Evolutionary conservation across 192 early-diverging fungal genomes (phyloP), one percentile per base, ranked within the genome.

Genomic region (Oehlia diaphana): DNA sequence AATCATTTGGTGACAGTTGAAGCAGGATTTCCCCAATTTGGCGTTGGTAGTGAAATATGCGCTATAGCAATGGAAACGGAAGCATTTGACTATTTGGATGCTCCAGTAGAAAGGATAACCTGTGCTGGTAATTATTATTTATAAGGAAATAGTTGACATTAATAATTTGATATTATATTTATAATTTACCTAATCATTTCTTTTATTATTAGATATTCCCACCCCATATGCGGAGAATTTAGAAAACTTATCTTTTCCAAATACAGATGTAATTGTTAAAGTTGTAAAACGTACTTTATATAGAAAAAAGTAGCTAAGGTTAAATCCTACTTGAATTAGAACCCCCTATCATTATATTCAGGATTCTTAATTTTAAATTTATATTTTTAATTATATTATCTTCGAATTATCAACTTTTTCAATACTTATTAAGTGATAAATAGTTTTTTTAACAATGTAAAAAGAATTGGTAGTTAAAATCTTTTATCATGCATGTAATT

Each of bases 41-140:
- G 96, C 81, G 93, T 97, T 76, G 98, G 98, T 77, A 92, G 92
- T 44, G 98, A 99, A 88, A 94, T 99, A 80, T 91, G 92, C 78
- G 98, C 96, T 68, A 94, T 96, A 87, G 94, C 96, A 77, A 96
- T 99, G 95, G 98, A 99, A 91, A 92, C 91, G 67, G 96, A 99
- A 80, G 96, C 91, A 49, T 99, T 97, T 83, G 94, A 98, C 88
- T 89, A 96, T 85, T 90, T 99, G 50, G 96, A 99, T 90, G 94
- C 96, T 42, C 98, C 98, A 14, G 90, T 99, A 63, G 86, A 87
- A 86, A 93, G 98, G 82, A 88, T 99, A 39, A 95, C 96, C 63
- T 96, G 96, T 85, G 98, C 98, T 80, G 77, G 77, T 79, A 61
- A 58, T 6, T 76, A 65, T 70, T 31, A 31, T 31, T 26, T 26